A percentile compares a stretch with the other conserved stretches of the same genome.
Conservation (phyloP, 495 filamentous ascomycete genomes). For the Penicillium salamii region DNA sequence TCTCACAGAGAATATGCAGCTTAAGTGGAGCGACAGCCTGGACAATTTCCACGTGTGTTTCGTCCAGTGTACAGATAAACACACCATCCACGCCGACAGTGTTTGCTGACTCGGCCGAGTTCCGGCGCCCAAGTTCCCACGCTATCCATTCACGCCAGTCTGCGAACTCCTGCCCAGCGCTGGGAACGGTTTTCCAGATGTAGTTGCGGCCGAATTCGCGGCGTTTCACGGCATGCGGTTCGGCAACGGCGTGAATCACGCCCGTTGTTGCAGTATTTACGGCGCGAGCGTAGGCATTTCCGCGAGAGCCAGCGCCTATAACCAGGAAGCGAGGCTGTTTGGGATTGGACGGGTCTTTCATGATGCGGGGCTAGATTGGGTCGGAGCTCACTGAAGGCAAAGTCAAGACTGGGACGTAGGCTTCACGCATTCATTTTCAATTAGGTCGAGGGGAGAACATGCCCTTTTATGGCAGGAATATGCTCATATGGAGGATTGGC, state of each 20-base stretch:
- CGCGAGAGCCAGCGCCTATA: slow-evolving; percentile 85
- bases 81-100: slow-evolving; percentile 62
- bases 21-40: slow-evolving; percentile 62
- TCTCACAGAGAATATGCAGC: slow-evolving; percentile 91
- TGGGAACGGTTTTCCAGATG: slow-evolving; percentile 57
- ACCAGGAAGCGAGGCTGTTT: slow-evolving; percentile 58
- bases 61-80: slow-evolving; percentile 86
- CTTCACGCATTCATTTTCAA: slow-evolving; percentile 29
- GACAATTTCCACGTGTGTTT: slow-evolving; percentile 80
- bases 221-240: slow-evolving; percentile 78
- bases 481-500: too few relatives aligned
- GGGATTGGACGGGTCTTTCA: neutral
- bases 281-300: slow-evolving; percentile 69
- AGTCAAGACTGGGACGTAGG: too few relatives aligned
- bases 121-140: slow-evolving; percentile 59
- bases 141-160: slow-evolving; percentile 72
- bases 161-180: slow-evolving; percentile 59
- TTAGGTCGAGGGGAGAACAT: neutral
- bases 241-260: slow-evolving; percentile 71
- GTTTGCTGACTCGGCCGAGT: neutral
- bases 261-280: slow-evolving; percentile 59
- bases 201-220: slow-evolving; percentile 60
- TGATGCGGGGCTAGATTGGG: too few relatives aligned
- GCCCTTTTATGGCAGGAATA: too few relatives aligned
- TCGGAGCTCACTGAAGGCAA: neutral